Conservation (phyloP, 2,329 filamentous ascomycete genomes). For the Seiridium cupressi region DNA sequence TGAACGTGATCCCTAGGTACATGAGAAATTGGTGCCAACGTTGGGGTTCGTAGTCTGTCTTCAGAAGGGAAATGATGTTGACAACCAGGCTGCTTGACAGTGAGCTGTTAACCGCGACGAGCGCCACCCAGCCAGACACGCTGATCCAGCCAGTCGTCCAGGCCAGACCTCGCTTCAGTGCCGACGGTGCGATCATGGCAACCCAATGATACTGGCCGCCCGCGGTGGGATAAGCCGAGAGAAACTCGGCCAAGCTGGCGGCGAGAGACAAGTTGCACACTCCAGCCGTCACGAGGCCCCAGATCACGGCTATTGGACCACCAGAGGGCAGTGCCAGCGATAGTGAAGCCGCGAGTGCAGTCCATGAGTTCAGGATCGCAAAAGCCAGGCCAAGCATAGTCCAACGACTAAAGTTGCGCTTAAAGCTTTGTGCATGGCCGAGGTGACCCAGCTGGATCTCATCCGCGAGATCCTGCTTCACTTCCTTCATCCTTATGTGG, state of each 20-base stretch:
- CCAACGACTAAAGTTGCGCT: slow-evolving; percentile 47
- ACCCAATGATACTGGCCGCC: slow-evolving; percentile 73
- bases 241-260: slow-evolving; percentile 68
- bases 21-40: slow-evolving; percentile 74
- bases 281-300: slow-evolving; percentile 65
- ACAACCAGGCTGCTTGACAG: slow-evolving; percentile 66
- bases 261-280: slow-evolving; percentile 70
- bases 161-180: slow-evolving; percentile 61
- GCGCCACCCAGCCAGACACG: slow-evolving; percentile 68
- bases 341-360: slow-evolving; percentile 45
- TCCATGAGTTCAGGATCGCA: slow-evolving; percentile 48
- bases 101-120: slow-evolving; percentile 67
- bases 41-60: slow-evolving; percentile 54
- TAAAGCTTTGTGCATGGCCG: slow-evolving; percentile 47
- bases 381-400: slow-evolving; percentile 47
- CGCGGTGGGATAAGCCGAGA: slow-evolving; percentile 61
- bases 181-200: slow-evolving; percentile 59
- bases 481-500: background rate
- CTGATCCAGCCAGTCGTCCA: slow-evolving; percentile 75
- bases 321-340: slow-evolving; percentile 62
- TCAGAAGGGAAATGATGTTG: slow-evolving; percentile 61
- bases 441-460: slow-evolving; percentile 38
- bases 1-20: slow-evolving; percentile 62
- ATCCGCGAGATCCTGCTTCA: slow-evolving; percentile 15
- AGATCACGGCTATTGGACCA: slow-evolving; percentile 69